phyloP scores from a whole-genome alignment of 2,329 filamentous ascomycete species.

The Colletotrichum endophyticum region DNA sequence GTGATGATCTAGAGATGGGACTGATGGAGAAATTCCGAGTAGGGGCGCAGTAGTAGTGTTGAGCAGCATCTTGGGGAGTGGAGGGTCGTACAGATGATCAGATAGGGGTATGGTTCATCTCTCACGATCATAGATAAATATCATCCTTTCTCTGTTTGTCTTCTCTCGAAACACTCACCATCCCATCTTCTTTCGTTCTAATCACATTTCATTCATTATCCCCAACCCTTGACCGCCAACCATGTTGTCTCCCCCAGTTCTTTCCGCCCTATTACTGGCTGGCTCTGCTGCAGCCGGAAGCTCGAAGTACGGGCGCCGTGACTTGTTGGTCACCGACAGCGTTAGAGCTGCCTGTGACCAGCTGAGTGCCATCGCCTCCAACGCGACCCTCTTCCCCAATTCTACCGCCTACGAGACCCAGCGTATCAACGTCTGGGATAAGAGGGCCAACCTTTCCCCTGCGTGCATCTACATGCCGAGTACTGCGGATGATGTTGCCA shows the following conservation, averaged over 20 bases:
- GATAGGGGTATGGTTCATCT: not conserved
- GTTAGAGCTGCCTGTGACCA: not conserved
- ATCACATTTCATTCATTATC: not conserved
- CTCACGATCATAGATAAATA: not conserved
- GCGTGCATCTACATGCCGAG: not conserved
- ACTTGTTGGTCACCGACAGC: not conserved
- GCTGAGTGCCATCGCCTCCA: not conserved
- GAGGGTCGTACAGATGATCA: not conserved
- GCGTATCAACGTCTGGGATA: constrained; percentile 8
- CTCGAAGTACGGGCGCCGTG: not conserved
- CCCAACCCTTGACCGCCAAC: not conserved
- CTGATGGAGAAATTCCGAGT: not conserved
- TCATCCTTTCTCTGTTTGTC: not conserved
- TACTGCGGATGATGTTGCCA: not conserved
- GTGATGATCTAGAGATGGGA: not conserved
- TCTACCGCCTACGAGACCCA: constrained; percentile 1
- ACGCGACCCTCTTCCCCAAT: not conserved
- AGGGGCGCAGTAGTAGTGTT: not conserved
- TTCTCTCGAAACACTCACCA: not conserved
- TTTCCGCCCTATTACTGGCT: constrained; percentile 21
- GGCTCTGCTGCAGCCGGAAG: not conserved
- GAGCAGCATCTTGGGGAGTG: not conserved
- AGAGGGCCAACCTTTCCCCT: not conserved
- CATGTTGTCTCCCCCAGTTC: constrained; percentile 29
- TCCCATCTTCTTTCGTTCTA: not conserved